These are phyloP conservation scores for Oryza nivara DNA, from an alignment of 176 grass and related monocot species.

Conservation along the genomic window DNA sequence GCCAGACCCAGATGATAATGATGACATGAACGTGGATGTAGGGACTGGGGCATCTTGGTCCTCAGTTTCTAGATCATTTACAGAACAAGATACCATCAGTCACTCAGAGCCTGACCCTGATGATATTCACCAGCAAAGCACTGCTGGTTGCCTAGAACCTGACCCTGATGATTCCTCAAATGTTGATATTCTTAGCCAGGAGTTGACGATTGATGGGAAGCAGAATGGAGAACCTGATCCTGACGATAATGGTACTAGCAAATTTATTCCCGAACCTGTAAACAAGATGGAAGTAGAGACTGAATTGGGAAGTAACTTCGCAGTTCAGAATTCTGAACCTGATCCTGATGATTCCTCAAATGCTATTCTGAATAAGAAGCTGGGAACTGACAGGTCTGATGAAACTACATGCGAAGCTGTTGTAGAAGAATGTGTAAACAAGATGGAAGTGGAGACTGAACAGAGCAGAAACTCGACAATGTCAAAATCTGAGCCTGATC, in stretches of 20 bases:
- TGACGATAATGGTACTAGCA: slow-evolving; percentile 42
- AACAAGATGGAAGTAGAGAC: slow-evolving; percentile 45
- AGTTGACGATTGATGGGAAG: slow-evolving; percentile 12
- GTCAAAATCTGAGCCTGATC: slow-evolving; percentile 53
- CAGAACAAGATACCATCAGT: slow-evolving; percentile 27
- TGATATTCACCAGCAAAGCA: slow-evolving; percentile 21
- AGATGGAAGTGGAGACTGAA: slow-evolving; percentile 29
- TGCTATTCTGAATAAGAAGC: slow-evolving; percentile 39
- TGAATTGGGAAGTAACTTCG: background rate
- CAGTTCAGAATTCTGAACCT: slow-evolving; percentile 38
- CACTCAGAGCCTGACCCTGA: slow-evolving; percentile 49
- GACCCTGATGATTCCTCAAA: slow-evolving; percentile 54
- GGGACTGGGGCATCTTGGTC: background rate
- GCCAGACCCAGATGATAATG: slow-evolving; percentile 42
- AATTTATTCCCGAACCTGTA: slow-evolving; percentile 33
- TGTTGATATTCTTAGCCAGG: slow-evolving; percentile 34
- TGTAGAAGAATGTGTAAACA: slow-evolving; percentile 29
- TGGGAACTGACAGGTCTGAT: slow-evolving; percentile 39
- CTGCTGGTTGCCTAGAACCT: slow-evolving; percentile 38
- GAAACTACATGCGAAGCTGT: slow-evolving; percentile 24
- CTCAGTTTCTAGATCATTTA: slow-evolving; percentile 20
- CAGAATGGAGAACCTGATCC: slow-evolving; percentile 42
- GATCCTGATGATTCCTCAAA: slow-evolving; percentile 54
- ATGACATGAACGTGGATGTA: slow-evolving; percentile 47
- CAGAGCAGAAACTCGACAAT: background rate